Evolutionary conservation across 2,329 filamentous ascomycete genomes (phyloP).

Genomic region (Epichloe baconii): DNA sequence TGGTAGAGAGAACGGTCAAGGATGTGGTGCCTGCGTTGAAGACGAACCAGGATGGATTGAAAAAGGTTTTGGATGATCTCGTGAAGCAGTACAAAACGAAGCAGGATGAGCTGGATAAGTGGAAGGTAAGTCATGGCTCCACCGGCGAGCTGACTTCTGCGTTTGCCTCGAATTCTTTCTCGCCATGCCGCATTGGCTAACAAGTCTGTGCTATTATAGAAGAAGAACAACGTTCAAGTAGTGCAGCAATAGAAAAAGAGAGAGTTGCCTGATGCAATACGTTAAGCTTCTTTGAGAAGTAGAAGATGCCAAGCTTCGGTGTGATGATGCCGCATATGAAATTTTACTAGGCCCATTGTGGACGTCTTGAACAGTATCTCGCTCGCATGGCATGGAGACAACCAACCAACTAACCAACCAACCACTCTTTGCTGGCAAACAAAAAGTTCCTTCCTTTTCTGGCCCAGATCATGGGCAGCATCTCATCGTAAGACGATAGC

Average conservation of each 20-base stretch:
- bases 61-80: constrained; percentile 86
- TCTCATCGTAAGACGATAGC: not conserved
- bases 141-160: not conserved
- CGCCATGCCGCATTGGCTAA: not conserved
- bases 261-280: not conserved
- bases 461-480: not conserved
- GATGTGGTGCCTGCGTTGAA: constrained; percentile 84
- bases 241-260: constrained; percentile 53
- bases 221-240: constrained; percentile 81
- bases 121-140: constrained; percentile 62
- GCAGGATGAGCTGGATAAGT: constrained; percentile 90
- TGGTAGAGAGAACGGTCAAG: constrained; percentile 86
- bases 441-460: not conserved
- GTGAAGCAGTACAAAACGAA: constrained; percentile 94
- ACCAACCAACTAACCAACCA: not conserved
- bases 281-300: not conserved
- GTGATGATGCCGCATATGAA: no score
- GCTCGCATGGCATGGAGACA: no score
- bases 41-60: constrained; percentile 87
- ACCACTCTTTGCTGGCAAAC: not conserved
- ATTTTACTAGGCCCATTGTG: no score
- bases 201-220: constrained; percentile 34
- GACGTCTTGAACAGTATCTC: no score
- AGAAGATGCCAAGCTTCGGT: no score
- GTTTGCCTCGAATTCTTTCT: not conserved